Evolutionary conservation across 805 yeast genomes (phyloP).

Genomic region (Kodamaea neixiangensis): DNA sequence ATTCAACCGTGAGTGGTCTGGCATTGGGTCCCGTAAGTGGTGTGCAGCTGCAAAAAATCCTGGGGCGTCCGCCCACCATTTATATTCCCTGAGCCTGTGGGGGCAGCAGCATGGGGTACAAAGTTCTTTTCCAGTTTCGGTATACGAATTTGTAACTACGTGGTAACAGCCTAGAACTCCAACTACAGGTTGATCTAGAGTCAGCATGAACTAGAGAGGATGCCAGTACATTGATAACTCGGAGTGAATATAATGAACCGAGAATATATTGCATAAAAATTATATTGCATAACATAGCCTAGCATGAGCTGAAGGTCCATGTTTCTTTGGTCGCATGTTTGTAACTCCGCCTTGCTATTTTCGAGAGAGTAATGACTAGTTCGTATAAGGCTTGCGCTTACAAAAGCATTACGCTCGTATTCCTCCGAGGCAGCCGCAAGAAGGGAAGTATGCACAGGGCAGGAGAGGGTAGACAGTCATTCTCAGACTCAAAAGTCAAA

Average conservation of each 20-base stretch:
- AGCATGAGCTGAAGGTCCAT: background rate
- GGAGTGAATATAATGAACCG: background rate
- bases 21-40: background rate
- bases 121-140: background rate
- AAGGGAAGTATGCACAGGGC: too few species aligned
- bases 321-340: background rate
- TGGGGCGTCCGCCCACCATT: background rate
- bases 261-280: too few species aligned
- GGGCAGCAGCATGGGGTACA: background rate
- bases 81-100: background rate
- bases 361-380: background rate
- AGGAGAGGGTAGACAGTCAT: background rate
- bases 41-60: background rate
- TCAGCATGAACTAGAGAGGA: too few species aligned
- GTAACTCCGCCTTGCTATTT: background rate
- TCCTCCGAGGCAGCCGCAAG: too few species aligned
- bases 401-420: too few species aligned
- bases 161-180: background rate
- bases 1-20: background rate
- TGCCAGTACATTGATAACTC: too few species aligned
- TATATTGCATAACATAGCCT: too few species aligned
- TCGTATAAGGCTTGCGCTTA: background rate
- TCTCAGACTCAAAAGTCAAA: background rate
- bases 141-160: background rate
- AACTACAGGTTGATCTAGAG: background rate